Evolutionary conservation across 306 rosid genomes (phyloP).

Genomic region (Astragalus glycyphyllos): DNA sequence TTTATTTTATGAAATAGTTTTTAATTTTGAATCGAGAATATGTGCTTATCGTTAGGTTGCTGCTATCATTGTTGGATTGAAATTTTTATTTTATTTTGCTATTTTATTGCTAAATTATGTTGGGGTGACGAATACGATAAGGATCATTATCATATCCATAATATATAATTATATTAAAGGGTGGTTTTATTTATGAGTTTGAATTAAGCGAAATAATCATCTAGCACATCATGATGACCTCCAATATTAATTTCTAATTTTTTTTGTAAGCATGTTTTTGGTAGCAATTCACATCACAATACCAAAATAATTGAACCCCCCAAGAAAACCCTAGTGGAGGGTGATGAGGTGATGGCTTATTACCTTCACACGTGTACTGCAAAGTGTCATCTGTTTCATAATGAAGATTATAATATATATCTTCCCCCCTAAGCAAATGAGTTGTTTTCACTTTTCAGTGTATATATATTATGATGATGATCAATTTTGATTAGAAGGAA

Average conservation of each 20-base stretch:
- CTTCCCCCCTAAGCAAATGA: conserved; percentile 41
- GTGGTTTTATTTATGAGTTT: conserved; percentile 25
- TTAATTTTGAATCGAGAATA: conserved; percentile 5
- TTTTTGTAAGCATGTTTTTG: background rate
- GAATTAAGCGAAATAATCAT: conserved; percentile 17
- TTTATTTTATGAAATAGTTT: no score
- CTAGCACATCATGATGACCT: conserved; percentile 1
- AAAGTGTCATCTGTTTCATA: conserved; percentile 34
- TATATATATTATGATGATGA: background rate
- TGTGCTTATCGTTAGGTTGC: conserved; percentile 43
- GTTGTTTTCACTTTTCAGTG: conserved; percentile 14
- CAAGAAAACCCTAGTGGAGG: conserved; percentile 25
- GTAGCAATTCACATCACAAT: conserved; percentile 16
- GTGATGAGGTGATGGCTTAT: conserved; percentile 18
- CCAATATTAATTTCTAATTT: background rate
- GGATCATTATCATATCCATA: conserved; percentile 25
- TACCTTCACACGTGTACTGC: conserved; percentile 40
- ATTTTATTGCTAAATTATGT: conserved; percentile 31
- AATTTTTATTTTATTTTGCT: conserved; percentile 21
- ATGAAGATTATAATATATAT: conserved; percentile 30
- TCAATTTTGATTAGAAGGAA: background rate
- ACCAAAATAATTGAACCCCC: conserved; percentile 43
- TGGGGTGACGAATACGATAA: conserved; percentile 42
- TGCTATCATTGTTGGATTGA: conserved; percentile 38
- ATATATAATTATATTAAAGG: background rate